Conservation (phyloP, 2,329 filamentous ascomycete genomes). For the Fusarium setosum region DNA sequence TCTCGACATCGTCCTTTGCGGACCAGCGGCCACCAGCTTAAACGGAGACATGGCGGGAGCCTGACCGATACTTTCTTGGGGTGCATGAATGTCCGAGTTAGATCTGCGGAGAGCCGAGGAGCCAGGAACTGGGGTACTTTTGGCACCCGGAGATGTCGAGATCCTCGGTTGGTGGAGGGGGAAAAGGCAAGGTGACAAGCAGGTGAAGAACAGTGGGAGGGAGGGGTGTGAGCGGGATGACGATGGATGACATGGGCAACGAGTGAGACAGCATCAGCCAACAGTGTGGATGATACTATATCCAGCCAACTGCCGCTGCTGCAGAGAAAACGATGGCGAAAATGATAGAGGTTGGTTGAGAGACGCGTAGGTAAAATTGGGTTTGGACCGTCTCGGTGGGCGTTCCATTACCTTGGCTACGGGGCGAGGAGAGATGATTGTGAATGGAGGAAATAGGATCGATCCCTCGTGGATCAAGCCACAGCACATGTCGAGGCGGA, state of each 20-base stretch:
- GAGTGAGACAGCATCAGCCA: slow-evolving; percentile 11
- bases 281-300: not conserved
- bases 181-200: not conserved
- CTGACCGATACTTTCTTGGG: slow-evolving; percentile 8
- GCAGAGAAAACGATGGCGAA: not conserved
- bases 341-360: not conserved
- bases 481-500: not conserved
- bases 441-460: not conserved
- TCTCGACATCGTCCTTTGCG: not conserved
- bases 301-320: not conserved
- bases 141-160: slow-evolving; percentile 7
- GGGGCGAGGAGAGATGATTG: not conserved
- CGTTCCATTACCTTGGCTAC: slow-evolving; percentile 19
- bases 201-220: not conserved
- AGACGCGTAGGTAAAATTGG: slow-evolving; percentile 2
- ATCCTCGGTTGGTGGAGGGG: slow-evolving; percentile 1
- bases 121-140: not conserved
- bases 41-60: not conserved
- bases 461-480: not conserved
- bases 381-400: not conserved
- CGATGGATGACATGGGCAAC: slow-evolving; percentile 17
- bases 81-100: slow-evolving; percentile 2
- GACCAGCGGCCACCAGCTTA: slow-evolving; percentile 1
- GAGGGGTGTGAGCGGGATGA: slow-evolving; percentile 13
- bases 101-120: slow-evolving; percentile 7